Percentiles rank a stretch among this genome's conserved stretches.
Evolutionary conservation across 75 land plant species (phyloP).

Genomic region (Pseudotsuga menziesii): DNA sequence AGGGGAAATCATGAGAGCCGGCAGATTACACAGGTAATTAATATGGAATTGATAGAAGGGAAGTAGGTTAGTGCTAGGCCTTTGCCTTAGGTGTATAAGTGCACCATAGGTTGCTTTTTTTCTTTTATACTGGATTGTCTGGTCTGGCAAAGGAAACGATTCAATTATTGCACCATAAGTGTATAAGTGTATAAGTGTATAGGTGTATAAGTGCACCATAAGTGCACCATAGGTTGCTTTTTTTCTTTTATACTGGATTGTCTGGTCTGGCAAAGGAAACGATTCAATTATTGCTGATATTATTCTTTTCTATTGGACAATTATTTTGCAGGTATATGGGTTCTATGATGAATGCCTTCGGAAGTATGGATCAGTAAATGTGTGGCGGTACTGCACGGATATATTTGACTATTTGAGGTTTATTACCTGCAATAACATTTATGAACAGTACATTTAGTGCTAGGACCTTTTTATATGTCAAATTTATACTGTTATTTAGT

Average conservation of each 20-base stretch:
- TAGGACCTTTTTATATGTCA: background rate
- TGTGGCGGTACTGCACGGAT: conserved; percentile 99
- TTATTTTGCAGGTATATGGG: conserved; percentile 79
- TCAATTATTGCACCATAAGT: too few relatives aligned
- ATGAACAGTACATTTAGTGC: background rate
- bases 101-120: background rate
- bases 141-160: background rate
- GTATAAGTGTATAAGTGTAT: too few relatives aligned
- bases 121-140: background rate
- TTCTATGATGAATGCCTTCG: conserved; percentile 99
- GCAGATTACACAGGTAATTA: conserved; percentile 91
- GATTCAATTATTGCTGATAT: background rate
- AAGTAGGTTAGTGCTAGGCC: background rate
- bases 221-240: background rate
- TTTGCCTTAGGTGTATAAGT: background rate
- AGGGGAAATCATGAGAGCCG: conserved; percentile 99
- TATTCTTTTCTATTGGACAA: conserved; percentile 1
- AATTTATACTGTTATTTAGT: too few relatives aligned
- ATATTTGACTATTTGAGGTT: conserved; percentile 99
- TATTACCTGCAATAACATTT: conserved; percentile 3
- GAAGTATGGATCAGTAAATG: conserved; percentile 99
- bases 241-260: background rate
- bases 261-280: background rate
- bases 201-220: too few relatives aligned
- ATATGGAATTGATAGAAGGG: background rate